Percentiles rank a stretch among this genome's conserved stretches.
Conservation (phyloP, 2,329 filamentous ascomycete species). For the Sphaerulina musiva region DNA sequence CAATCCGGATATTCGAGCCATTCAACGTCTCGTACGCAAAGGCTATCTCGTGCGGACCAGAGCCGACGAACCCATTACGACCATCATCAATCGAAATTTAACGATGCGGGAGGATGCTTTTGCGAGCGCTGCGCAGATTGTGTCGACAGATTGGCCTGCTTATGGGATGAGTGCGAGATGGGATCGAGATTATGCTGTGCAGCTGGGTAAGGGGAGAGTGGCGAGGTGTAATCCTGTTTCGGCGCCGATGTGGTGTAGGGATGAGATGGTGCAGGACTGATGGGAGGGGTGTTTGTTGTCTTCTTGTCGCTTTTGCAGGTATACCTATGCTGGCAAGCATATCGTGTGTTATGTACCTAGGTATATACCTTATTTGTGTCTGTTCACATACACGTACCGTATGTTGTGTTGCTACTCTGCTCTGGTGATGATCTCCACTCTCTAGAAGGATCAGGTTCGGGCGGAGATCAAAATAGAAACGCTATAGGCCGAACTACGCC, state of each 20-base stretch:
- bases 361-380: no score
- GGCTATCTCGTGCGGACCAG: conserved; percentile 48
- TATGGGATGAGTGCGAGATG: conserved; percentile 45
- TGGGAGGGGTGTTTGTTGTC: no score
- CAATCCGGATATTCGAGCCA: conserved; percentile 39
- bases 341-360: no score
- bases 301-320: no score
- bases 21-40: conserved; percentile 41
- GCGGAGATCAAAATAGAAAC: neutral
- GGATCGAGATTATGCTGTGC: conserved; percentile 44
- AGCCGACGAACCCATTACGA: conserved; percentile 43
- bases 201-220: conserved; percentile 28
- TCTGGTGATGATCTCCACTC: no score
- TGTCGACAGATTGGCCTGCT: conserved; percentile 45
- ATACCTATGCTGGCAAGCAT: no score
- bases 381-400: no score
- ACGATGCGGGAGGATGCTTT: conserved; percentile 42
- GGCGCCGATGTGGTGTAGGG: conserved; percentile 35
- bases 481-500: no score
- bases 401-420: no score
- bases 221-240: conserved; percentile 37
- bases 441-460: no score
- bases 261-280: conserved; percentile 24
- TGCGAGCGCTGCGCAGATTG: conserved; percentile 45
- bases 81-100: conserved; percentile 38